Evolutionary conservation across 352 stramenopile species (phyloP).

Genomic region (Lagenidium sp.): DNA sequence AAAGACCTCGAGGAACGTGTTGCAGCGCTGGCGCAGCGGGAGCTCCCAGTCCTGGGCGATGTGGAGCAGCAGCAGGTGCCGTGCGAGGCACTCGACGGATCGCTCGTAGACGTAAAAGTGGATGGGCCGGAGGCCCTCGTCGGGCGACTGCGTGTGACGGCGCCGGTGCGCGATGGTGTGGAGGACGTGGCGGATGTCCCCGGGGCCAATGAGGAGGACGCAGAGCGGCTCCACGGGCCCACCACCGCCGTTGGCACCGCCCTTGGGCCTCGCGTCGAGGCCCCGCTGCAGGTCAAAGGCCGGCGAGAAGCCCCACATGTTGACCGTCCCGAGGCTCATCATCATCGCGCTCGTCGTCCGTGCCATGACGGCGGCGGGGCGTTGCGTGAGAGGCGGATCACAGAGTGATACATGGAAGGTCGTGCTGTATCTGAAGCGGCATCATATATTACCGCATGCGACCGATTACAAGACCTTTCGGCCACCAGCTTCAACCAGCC

Average conservation of each 20-base stretch:
- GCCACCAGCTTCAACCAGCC: no score
- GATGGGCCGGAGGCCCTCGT: constrained; percentile 22
- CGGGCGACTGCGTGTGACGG: constrained; percentile 17
- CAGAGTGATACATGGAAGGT: no score
- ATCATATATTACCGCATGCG: no score
- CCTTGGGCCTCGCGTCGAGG: not conserved
- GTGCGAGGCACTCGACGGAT: constrained; percentile 75
- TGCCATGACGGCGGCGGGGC: constrained; percentile 20
- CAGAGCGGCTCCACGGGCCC: constrained; percentile 37
- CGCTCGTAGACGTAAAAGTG: constrained; percentile 90
- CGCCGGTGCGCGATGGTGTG: constrained; percentile 35
- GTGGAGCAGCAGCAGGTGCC: constrained; percentile 85
- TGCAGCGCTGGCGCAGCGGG: constrained; percentile 85
- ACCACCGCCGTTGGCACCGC: constrained; percentile 2
- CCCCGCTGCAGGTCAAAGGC: constrained; percentile 48
- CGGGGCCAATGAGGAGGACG: constrained; percentile 52
- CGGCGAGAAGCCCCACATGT: constrained; percentile 84
- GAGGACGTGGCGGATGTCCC: constrained; percentile 74
- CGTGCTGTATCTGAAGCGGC: no score
- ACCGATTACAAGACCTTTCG: no score
- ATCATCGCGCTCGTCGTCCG: constrained; percentile 41
- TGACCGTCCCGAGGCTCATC: constrained; percentile 76
- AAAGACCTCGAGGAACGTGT: constrained; percentile 90
- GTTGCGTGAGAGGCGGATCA: no score
- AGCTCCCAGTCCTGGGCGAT: constrained; percentile 83